Percentiles rank a stretch among this genome's conserved stretches.
Conservation (phyloP, 225 moss, liverwort and hornwort genomes). For the Polytrichum formosum region DNA sequence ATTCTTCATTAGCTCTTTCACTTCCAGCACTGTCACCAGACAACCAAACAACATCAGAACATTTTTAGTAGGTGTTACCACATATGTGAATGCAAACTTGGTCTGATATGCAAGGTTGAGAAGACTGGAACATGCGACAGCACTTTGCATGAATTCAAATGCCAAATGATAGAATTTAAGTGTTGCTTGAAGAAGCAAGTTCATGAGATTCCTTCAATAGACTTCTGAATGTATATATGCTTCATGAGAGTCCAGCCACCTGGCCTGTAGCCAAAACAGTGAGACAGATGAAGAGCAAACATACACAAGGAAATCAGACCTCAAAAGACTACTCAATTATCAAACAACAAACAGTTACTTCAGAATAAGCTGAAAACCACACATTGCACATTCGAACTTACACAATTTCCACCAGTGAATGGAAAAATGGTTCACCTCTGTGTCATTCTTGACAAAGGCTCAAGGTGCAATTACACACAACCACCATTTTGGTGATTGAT, state of each 20-base stretch:
- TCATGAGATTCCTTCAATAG: too few relatives aligned
- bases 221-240: too few relatives aligned
- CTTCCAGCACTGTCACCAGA: conserved; percentile 22
- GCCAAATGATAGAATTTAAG: too few relatives aligned
- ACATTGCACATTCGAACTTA: background rate
- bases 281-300: too few relatives aligned
- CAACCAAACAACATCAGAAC: background rate
- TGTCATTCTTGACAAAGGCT: background rate
- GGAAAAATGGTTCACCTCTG: background rate
- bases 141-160: too few relatives aligned
- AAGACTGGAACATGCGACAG: background rate
- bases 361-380: too few relatives aligned
- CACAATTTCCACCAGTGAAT: background rate
- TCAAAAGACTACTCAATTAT: background rate
- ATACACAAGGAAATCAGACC: background rate
- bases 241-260: too few relatives aligned
- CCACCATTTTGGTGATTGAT: too few relatives aligned
- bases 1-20: conserved; percentile 15
- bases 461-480: too few relatives aligned
- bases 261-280: too few relatives aligned
- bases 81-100: background rate
- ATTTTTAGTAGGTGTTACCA: background rate
- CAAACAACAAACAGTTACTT: too few relatives aligned
- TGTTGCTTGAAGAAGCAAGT: too few relatives aligned
- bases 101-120: background rate